Evolutionary conservation across 169 alveolate genomes (phyloP).

Genomic region (Plasmodium chabaudi): DNA sequence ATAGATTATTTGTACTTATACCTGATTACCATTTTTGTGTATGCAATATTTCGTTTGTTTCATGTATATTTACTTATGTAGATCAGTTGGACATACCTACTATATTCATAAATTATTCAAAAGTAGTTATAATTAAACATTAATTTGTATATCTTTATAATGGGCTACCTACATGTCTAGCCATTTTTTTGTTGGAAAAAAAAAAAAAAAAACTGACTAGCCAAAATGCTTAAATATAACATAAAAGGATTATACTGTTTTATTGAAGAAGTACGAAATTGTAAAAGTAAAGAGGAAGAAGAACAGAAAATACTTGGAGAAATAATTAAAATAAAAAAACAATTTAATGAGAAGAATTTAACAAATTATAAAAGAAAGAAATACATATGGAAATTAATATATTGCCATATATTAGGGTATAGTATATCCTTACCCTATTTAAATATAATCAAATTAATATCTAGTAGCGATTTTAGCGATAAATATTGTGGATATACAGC

Average conservation of each 20-base stretch:
- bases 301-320: constrained; percentile 93
- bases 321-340: constrained; percentile 94
- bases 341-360: constrained; percentile 88
- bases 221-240: constrained; percentile 60
- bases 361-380: constrained; percentile 95
- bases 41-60: no score
- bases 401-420: constrained; percentile 95
- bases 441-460: constrained; percentile 92
- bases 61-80: no score
- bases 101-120: no score
- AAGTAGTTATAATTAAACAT: no score
- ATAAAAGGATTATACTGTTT: constrained; percentile 58
- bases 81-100: no score
- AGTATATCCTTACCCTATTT: constrained; percentile 95
- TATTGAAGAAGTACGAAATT: constrained; percentile 56
- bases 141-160: no score
- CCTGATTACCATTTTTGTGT: no score
- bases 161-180: no score
- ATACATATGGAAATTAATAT: constrained; percentile 95
- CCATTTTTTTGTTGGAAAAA: no score
- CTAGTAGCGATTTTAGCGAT: constrained; percentile 93
- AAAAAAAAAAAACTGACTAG: no score
- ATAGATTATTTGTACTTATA: no score
- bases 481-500: constrained; percentile 97
- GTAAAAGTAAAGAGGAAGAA: constrained; percentile 86